phyloP scores from a whole-genome alignment of 768 basidiomycete species.

The Pisolithus sp. region DNA sequence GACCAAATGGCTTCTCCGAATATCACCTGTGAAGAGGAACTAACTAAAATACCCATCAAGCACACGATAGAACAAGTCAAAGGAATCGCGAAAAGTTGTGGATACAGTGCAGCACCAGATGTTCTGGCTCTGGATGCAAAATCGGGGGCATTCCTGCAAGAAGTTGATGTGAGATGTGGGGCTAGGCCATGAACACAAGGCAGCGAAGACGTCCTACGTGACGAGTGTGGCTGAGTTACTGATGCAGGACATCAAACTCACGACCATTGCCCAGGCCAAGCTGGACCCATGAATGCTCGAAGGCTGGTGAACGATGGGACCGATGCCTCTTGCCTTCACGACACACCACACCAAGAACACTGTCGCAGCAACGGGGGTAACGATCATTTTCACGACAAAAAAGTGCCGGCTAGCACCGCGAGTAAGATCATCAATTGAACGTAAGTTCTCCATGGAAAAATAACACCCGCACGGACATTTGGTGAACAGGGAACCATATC shows the following conservation, averaged over 20 bases:
- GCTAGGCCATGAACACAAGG: neutral
- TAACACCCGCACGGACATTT: conserved; percentile 46
- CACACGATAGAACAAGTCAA: conserved; percentile 68
- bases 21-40: conserved; percentile 67
- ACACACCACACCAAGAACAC: conserved; percentile 76
- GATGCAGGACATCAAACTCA: conserved; percentile 69
- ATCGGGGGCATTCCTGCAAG: conserved; percentile 61
- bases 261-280: conserved; percentile 71
- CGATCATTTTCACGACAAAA: conserved; percentile 71
- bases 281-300: conserved; percentile 57
- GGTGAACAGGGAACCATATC: conserved; percentile 79
- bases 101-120: conserved; percentile 52
- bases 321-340: conserved; percentile 69
- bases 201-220: conserved; percentile 37
- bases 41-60: conserved; percentile 78
- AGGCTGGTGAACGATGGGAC: conserved; percentile 65
- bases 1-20: conserved; percentile 78
- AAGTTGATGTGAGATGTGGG: conserved; percentile 11
- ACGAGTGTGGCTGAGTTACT: conserved; percentile 74
- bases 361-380: conserved; percentile 65
- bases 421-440: conserved; percentile 6
- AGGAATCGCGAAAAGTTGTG: conserved; percentile 68
- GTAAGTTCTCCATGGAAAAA: neutral
- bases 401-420: conserved; percentile 51
- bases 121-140: conserved; percentile 60